phyloP scores from a whole-genome alignment of 2,329 filamentous ascomycete genomes.

The Aspergillus quadricinctus region DNA sequence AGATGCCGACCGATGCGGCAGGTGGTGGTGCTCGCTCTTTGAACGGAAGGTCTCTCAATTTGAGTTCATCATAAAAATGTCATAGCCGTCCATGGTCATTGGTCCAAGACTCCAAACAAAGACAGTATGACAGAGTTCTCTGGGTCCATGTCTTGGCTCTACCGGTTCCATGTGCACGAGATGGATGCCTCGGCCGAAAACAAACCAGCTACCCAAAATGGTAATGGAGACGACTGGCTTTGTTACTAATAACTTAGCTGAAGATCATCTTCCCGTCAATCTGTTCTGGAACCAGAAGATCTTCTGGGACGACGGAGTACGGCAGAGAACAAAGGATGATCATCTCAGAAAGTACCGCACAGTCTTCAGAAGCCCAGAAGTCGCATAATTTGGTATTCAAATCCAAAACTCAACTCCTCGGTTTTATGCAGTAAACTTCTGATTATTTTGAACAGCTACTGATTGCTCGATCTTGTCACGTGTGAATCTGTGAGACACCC shows the following conservation, averaged over 20 bases:
- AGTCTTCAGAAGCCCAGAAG: neutral
- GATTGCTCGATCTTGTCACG: neutral
- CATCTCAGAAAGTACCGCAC: too few species aligned
- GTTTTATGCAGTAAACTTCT: neutral
- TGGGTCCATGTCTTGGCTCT: conserved; percentile 5
- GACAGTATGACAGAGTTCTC: neutral
- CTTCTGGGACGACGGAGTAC: neutral
- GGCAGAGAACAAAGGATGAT: neutral
- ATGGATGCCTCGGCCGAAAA: conserved; percentile 14
- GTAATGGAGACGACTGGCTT: conserved; percentile 4
- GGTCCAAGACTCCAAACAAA: too few species aligned
- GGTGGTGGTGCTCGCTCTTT: neutral
- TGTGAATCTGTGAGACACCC: neutral
- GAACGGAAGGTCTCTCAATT: neutral
- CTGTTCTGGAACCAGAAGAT: conserved; percentile 6
- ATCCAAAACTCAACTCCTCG: neutral
- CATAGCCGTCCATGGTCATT: neutral
- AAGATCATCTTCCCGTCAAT: conserved; percentile 15
- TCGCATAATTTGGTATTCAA: neutral
- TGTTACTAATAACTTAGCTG: neutral
- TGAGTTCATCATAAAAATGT: neutral
- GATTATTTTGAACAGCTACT: neutral
- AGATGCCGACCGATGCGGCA: neutral
- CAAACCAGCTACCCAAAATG: conserved; percentile 8
- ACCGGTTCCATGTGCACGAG: conserved; percentile 9